These are phyloP conservation scores for Antrodiella citrinella DNA, from an alignment of 768 basidiomycete genomes.

Conservation along the genomic window DNA sequence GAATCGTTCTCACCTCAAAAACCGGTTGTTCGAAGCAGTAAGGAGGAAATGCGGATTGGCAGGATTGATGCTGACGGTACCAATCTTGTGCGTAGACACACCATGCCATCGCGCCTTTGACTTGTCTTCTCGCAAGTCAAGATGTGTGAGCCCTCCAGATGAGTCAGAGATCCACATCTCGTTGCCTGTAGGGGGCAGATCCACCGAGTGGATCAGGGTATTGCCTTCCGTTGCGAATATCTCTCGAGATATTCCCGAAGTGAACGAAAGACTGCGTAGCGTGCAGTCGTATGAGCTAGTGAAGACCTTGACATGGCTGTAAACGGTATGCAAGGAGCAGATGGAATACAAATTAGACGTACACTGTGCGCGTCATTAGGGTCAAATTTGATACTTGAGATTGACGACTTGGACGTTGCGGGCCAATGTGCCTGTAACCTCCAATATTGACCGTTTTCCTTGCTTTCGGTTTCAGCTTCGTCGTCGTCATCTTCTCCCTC, in stretches of 20 bases:
- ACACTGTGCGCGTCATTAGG: conserved; percentile 71
- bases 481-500: conserved; percentile 62
- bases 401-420: conserved; percentile 67
- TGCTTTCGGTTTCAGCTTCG: conserved; percentile 27
- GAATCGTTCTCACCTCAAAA: conserved; percentile 66
- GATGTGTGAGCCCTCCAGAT: conserved; percentile 61
- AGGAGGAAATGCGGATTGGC: conserved; percentile 54
- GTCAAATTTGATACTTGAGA: conserved; percentile 72
- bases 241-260: conserved; percentile 63
- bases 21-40: conserved; percentile 70
- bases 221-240: conserved; percentile 47
- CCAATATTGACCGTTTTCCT: conserved; percentile 72
- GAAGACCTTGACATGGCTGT: conserved; percentile 43
- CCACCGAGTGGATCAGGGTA: conserved; percentile 59
- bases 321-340: not conserved
- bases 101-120: conserved; percentile 51
- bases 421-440: conserved; percentile 81
- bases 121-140: conserved; percentile 61
- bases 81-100: conserved; percentile 62
- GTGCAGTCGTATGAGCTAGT: conserved; percentile 81
- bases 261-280: conserved; percentile 64
- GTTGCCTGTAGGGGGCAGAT: conserved; percentile 56
- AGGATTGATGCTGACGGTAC: conserved; percentile 75
- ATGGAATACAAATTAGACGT: conserved; percentile 12
- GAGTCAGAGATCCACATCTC: conserved; percentile 85